Evolutionary conservation across 805 yeast species (phyloP).

Genomic region (Candida xyloterini): DNA sequence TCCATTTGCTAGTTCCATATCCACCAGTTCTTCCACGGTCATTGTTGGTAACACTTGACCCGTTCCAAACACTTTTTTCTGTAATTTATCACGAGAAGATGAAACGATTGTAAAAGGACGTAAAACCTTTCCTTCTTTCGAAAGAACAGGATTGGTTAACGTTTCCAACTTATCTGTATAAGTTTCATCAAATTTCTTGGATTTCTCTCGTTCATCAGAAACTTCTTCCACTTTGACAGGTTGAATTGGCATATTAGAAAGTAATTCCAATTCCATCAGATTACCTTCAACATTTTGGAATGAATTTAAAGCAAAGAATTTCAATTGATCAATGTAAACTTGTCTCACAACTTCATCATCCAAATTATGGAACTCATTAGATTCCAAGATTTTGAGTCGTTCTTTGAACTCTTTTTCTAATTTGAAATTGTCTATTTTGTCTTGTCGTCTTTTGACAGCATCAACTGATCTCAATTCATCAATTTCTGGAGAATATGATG

Average conservation of each 20-base stretch:
- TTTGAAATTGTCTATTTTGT: constrained; percentile 68
- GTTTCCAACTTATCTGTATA: constrained; percentile 65
- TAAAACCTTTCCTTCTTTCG: constrained; percentile 72
- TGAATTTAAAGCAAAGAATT: constrained; percentile 48
- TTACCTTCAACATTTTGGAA: constrained; percentile 56
- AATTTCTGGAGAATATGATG: constrained; percentile 40
- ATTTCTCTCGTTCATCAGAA: constrained; percentile 13
- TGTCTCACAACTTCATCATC: constrained; percentile 67
- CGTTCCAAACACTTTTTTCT: constrained; percentile 74
- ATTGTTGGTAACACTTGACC: constrained; percentile 93
- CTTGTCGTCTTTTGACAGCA: constrained; percentile 54
- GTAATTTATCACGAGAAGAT: constrained; percentile 48
- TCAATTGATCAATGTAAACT: constrained; percentile 54
- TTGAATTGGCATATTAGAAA: constrained; percentile 43
- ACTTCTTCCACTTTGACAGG: constrained; percentile 8
- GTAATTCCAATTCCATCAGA: constrained; percentile 63
- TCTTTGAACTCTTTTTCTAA: constrained; percentile 51
- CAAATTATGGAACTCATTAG: constrained; percentile 34
- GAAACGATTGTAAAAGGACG: constrained; percentile 80
- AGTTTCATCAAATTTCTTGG: constrained; percentile 35
- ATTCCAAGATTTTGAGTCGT: constrained; percentile 41
- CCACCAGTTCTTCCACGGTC: constrained; percentile 89
- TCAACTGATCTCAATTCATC: constrained; percentile 36
- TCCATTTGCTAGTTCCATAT: constrained; percentile 80
- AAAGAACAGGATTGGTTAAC: constrained; percentile 49